Conservation (phyloP, 1,284 basidiomycete genomes). For the Peniophora sp. region DNA sequence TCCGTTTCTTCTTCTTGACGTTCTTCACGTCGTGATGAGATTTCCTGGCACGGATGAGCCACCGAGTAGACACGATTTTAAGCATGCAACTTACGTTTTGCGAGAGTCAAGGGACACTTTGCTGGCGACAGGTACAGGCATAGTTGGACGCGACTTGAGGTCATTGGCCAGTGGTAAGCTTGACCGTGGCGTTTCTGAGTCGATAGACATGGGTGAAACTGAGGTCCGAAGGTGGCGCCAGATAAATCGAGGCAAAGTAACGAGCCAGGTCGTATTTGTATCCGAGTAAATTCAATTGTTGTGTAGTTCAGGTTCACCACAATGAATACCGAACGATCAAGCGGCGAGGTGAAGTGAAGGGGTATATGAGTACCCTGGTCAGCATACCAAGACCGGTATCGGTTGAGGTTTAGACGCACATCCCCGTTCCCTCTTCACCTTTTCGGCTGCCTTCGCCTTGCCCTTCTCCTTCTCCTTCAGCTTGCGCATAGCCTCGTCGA, state of each 20-base stretch:
- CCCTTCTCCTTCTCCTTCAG: slow-evolving; percentile 72
- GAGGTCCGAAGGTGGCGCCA: slow-evolving; percentile 5
- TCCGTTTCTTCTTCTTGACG: slow-evolving; percentile 75
- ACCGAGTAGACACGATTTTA: no score
- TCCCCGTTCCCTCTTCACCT: slow-evolving; percentile 61
- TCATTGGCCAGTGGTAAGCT: slow-evolving; percentile 26
- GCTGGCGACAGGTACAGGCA: slow-evolving; percentile 10
- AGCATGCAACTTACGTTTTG: slow-evolving; percentile 27
- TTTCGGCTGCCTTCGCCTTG: slow-evolving; percentile 60
- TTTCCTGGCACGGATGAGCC: no score
- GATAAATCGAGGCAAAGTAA: background rate
- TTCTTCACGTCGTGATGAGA: slow-evolving; percentile 27
- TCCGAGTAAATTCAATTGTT: no score
- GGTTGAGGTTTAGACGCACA: slow-evolving; percentile 40
- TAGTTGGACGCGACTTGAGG: slow-evolving; percentile 8
- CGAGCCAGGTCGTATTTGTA: no score
- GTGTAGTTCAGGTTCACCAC: no score
- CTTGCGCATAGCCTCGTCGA: slow-evolving; percentile 61
- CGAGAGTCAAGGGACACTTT: slow-evolving; percentile 28
- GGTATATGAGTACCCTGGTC: no score
- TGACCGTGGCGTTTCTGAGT: slow-evolving; percentile 34
- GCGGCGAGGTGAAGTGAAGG: no score
- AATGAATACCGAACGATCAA: no score
- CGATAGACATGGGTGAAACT: slow-evolving; percentile 46
- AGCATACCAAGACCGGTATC: slow-evolving; percentile 8